Conservation (phyloP, 192 early-diverging fungal species). For the Podila minutissima region DNA sequence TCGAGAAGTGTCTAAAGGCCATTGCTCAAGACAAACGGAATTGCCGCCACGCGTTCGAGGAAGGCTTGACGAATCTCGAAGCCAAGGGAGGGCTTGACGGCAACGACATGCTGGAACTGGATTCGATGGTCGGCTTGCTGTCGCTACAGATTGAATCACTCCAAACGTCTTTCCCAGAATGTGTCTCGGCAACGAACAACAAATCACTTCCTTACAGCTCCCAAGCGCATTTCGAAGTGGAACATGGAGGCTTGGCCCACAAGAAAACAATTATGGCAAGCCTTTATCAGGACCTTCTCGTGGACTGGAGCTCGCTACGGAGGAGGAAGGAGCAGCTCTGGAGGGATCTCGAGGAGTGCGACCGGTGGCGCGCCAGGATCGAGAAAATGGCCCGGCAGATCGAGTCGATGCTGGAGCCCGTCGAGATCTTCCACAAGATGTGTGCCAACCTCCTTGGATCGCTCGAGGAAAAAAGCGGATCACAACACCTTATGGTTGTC, state of each 20-base stretch:
- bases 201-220: not conserved
- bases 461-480: slow-evolving; percentile 11
- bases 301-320: slow-evolving; percentile 16
- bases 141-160: slow-evolving; percentile 29
- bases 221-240: not conserved
- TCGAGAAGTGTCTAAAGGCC: slow-evolving; percentile 29
- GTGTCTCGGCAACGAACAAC: not conserved
- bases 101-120: slow-evolving; percentile 48
- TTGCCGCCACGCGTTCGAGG: not conserved
- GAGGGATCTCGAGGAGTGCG: slow-evolving; percentile 39
- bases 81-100: slow-evolving; percentile 22
- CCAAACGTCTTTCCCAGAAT: slow-evolving; percentile 43
- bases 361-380: slow-evolving; percentile 38
- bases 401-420: slow-evolving; percentile 46
- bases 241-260: slow-evolving; percentile 15
- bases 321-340: slow-evolving; percentile 42
- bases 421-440: slow-evolving; percentile 46
- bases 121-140: slow-evolving; percentile 35
- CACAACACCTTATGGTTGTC: not conserved
- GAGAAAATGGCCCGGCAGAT: slow-evolving; percentile 52
- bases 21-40: slow-evolving; percentile 23
- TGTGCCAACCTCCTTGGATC: slow-evolving; percentile 29
- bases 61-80: not conserved
- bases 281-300: slow-evolving; percentile 21
- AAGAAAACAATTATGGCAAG: slow-evolving; percentile 23